These are phyloP conservation scores for Podospora australis DNA, from an alignment of 495 filamentous ascomycete species.

Conservation along the genomic window DNA sequence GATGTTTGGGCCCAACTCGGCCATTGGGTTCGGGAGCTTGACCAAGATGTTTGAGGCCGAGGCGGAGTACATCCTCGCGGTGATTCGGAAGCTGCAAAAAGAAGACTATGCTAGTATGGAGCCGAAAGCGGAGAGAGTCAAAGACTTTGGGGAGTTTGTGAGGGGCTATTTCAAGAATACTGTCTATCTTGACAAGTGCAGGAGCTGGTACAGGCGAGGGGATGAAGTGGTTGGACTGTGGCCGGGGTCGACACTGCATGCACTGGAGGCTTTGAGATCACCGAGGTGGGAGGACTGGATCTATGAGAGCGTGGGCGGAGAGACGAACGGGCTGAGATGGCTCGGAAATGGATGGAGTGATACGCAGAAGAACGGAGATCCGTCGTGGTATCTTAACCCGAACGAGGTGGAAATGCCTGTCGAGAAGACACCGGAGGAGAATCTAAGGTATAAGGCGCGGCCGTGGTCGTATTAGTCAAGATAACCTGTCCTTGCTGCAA, in stretches of 20 bases:
- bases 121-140: slow-evolving; percentile 47
- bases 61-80: slow-evolving; percentile 55
- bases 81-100: slow-evolving; percentile 59
- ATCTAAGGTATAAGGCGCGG: slow-evolving; percentile 30
- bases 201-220: slow-evolving; percentile 59
- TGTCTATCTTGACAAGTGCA: slow-evolving; percentile 59
- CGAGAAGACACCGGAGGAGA: slow-evolving; percentile 38
- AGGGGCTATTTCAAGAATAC: slow-evolving; percentile 59
- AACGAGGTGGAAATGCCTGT: slow-evolving; percentile 37
- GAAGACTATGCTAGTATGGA: slow-evolving; percentile 57
- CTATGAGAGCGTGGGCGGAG: slow-evolving; percentile 26
- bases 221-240: slow-evolving; percentile 35
- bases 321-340: slow-evolving; percentile 36
- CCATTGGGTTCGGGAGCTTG: slow-evolving; percentile 51
- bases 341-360: slow-evolving; percentile 46
- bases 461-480: slow-evolving; percentile 46
- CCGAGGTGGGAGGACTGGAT: slow-evolving; percentile 42
- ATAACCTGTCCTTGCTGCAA: too few relatives aligned
- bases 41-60: slow-evolving; percentile 51
- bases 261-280: slow-evolving; percentile 35
- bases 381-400: slow-evolving; percentile 45
- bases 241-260: slow-evolving; percentile 39
- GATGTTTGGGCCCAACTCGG: slow-evolving; percentile 54
- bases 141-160: slow-evolving; percentile 55
- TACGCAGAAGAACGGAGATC: slow-evolving; percentile 38